Evolutionary conservation across 2,329 filamentous ascomycete species (phyloP).

Genomic region (Pseudogymnoascus sp.): DNA sequence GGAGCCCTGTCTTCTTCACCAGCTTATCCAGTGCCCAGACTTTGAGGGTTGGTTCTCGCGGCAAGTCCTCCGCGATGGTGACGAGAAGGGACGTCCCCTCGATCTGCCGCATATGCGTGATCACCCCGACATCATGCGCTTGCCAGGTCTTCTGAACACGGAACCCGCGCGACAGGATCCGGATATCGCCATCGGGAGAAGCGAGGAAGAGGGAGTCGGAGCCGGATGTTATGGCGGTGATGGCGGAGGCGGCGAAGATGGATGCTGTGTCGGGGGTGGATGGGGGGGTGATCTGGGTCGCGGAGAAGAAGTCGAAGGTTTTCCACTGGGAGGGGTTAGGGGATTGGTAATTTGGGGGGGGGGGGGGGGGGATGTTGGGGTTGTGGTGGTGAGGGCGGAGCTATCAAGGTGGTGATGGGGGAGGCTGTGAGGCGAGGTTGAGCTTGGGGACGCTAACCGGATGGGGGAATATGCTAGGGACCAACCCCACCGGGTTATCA

Average conservation of each 20-base stretch:
- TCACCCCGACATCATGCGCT: constrained; percentile 68
- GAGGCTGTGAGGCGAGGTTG: no score
- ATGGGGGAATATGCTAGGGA: background rate
- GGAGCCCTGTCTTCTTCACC: constrained; percentile 86
- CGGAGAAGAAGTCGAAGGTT: constrained; percentile 99
- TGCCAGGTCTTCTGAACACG: constrained; percentile 80
- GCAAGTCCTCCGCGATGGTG: constrained; percentile 80
- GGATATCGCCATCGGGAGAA: constrained; percentile 73
- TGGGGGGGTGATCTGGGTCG: constrained; percentile 67
- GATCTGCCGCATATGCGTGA: constrained; percentile 88
- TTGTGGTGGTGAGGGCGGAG: background rate
- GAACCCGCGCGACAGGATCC: constrained; percentile 79
- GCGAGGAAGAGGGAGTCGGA: constrained; percentile 86
- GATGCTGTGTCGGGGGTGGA: constrained; percentile 60
- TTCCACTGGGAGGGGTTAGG: constrained; percentile 61
- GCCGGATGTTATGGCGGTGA: constrained; percentile 76
- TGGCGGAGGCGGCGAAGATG: constrained; percentile 73
- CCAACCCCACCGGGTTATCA: background rate
- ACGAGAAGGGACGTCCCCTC: constrained; percentile 79
- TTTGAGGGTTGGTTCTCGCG: constrained; percentile 79
- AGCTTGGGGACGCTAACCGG: background rate
- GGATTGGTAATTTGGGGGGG: no score
- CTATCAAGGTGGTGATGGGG: background rate
- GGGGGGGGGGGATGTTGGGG: background rate
- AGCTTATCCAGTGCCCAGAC: constrained; percentile 96